A percentile compares a stretch with the other conserved stretches of the same genome.
phyloP scores from a whole-genome alignment of 768 basidiomycete genomes.

The Amanita jacksonii region DNA sequence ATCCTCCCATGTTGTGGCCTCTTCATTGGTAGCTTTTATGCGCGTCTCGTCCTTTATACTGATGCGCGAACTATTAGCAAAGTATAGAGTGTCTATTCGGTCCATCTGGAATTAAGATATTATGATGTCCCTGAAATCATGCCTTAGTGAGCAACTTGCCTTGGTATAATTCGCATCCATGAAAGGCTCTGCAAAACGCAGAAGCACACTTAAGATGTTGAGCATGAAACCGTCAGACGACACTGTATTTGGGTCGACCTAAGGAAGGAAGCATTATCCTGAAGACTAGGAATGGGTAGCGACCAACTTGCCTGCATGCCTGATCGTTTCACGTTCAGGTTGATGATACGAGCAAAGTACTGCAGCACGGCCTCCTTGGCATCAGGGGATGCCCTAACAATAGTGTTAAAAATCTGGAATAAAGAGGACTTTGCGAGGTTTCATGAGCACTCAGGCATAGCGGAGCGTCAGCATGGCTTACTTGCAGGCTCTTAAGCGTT shows the following conservation, averaged over 20 bases:
- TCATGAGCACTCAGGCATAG: neutral
- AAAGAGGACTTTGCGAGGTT: conserved; percentile 37
- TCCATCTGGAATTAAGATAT: conserved; percentile 52
- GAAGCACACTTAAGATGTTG: conserved; percentile 75
- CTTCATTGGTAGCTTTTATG: conserved; percentile 86
- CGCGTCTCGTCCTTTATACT: conserved; percentile 85
- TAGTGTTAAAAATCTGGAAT: conserved; percentile 79
- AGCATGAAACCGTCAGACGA: conserved; percentile 90
- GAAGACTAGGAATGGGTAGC: neutral
- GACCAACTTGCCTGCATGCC: conserved; percentile 73
- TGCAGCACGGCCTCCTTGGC: conserved; percentile 74
- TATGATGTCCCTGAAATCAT: neutral
- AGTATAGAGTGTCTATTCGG: conserved; percentile 81
- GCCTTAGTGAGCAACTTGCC: conserved; percentile 28
- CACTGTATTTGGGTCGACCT: conserved; percentile 82
- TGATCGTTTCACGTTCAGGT: conserved; percentile 73
- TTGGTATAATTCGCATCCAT: conserved; percentile 89
- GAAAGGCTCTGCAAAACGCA: conserved; percentile 87
- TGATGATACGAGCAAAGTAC: conserved; percentile 69
- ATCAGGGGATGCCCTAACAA: conserved; percentile 77
- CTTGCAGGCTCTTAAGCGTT: conserved; percentile 80
- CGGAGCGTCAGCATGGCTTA: conserved; percentile 17
- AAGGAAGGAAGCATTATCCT: neutral
- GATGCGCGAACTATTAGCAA: conserved; percentile 60
- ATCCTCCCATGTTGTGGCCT: conserved; percentile 66